Evolutionary conservation across 805 yeast genomes (phyloP).

Genomic region (Phaffomyces opuntiae): DNA sequence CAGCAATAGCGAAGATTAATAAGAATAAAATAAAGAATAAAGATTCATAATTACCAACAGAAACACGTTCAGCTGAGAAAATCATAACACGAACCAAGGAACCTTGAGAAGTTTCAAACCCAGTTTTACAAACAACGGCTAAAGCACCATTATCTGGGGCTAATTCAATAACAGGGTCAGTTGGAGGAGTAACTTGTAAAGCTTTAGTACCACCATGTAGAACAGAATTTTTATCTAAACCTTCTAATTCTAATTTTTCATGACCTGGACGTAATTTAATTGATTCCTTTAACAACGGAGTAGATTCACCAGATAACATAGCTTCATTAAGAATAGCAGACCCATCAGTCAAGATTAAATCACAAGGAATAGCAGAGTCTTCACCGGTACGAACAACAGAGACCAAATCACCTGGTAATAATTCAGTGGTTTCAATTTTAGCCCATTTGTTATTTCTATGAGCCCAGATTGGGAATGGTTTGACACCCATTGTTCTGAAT

Average conservation of each 20-base stretch:
- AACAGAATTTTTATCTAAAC: conserved; percentile 81
- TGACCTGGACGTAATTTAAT: conserved; percentile 71
- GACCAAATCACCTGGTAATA: conserved; percentile 88
- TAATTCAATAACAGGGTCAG: conserved; percentile 38
- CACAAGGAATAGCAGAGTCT: conserved; percentile 92
- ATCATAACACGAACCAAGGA: conserved; percentile 96
- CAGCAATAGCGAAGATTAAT: conserved; percentile 86
- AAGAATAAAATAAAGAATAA: conserved; percentile 86
- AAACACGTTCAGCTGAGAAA: conserved; percentile 91
- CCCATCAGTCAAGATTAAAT: conserved; percentile 77
- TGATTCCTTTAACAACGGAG: conserved; percentile 92
- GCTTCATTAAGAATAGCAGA: conserved; percentile 97
- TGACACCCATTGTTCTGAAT: conserved; percentile 95
- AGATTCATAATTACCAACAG: conserved; percentile 93
- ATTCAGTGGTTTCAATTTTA: conserved; percentile 58
- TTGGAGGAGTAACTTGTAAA: conserved; percentile 78
- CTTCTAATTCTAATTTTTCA: conserved; percentile 66
- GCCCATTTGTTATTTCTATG: conserved; percentile 68
- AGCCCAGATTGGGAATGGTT: conserved; percentile 76
- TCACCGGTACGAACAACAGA: conserved; percentile 85
- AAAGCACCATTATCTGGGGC: conserved; percentile 87
- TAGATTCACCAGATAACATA: conserved; percentile 97
- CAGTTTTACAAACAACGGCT: conserved; percentile 86
- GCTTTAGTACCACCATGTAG: conserved; percentile 96
- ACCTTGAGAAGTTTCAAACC: conserved; percentile 98